phyloP scores from a whole-genome alignment of 2,329 filamentous ascomycete species.

The Rutstroemia sp. region DNA sequence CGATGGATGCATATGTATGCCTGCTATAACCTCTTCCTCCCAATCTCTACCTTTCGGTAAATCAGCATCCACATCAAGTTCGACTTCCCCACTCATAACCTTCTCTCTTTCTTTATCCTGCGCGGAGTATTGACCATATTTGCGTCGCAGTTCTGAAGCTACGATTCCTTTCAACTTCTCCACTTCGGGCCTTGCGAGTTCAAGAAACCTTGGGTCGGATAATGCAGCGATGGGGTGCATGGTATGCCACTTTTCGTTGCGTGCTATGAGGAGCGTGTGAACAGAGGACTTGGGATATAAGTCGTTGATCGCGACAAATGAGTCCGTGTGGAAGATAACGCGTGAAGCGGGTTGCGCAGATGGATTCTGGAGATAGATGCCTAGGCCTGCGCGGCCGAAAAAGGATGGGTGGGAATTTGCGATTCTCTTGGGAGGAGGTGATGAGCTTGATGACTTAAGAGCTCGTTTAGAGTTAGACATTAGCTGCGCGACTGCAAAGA shows the following conservation, averaged over 20 bases:
- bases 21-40: slow-evolving; percentile 63
- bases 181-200: slow-evolving; percentile 53
- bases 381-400: slow-evolving; percentile 52
- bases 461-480: slow-evolving; percentile 30
- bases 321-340: slow-evolving; percentile 59
- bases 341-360: slow-evolving; percentile 48
- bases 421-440: slow-evolving; percentile 7
- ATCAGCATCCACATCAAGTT: slow-evolving; percentile 38
- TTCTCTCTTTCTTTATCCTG: slow-evolving; percentile 55
- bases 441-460: background rate
- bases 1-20: slow-evolving; percentile 79
- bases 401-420: slow-evolving; percentile 20
- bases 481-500: slow-evolving; percentile 42
- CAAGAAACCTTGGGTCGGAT: slow-evolving; percentile 61
- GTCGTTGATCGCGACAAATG: slow-evolving; percentile 74
- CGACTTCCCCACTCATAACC: slow-evolving; percentile 53
- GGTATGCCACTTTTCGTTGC: slow-evolving; percentile 50
- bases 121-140: slow-evolving; percentile 55
- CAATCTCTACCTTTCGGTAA: slow-evolving; percentile 74
- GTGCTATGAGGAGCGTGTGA: slow-evolving; percentile 83
- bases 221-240: slow-evolving; percentile 75
- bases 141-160: slow-evolving; percentile 66
- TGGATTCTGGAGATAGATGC: slow-evolving; percentile 59
- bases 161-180: slow-evolving; percentile 56
- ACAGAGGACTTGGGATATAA: slow-evolving; percentile 78